These are phyloP conservation scores for Lolium rigidum DNA, from an alignment of 176 grass and related monocot species.

Conservation along the genomic window DNA sequence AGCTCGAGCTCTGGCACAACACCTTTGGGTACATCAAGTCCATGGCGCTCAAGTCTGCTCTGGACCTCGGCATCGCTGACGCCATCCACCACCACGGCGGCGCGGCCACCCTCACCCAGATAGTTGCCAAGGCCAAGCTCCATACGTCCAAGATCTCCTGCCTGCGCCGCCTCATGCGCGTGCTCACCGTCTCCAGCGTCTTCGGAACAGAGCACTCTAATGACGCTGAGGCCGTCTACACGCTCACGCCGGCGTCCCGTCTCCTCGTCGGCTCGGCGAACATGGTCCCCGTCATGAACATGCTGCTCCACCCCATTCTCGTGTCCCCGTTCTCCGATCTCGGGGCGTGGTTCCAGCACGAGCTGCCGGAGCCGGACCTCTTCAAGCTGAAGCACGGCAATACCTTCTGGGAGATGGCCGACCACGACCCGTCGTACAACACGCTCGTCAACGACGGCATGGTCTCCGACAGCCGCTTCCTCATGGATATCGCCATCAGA, in stretches of 20 bases:
- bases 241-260: conserved; percentile 17
- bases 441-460: conserved; percentile 40
- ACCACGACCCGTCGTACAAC: neutral
- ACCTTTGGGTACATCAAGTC: conserved; percentile 28
- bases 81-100: conserved; percentile 24
- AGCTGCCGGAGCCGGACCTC: neutral
- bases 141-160: conserved; percentile 26
- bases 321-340: neutral
- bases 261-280: conserved; percentile 4
- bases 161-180: conserved; percentile 23
- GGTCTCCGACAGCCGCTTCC: conserved; percentile 37
- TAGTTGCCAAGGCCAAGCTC: neutral
- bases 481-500: conserved; percentile 31
- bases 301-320: neutral
- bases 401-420: conserved; percentile 37
- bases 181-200: conserved; percentile 5
- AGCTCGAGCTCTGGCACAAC: conserved; percentile 35
- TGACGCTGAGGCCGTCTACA: conserved; percentile 25
- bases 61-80: conserved; percentile 37
- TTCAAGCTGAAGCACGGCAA: conserved; percentile 6
- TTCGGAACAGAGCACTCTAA: neutral
- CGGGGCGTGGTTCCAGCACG: conserved; percentile 23
- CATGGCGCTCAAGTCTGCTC: conserved; percentile 35
- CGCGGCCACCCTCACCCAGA: neutral
- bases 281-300: neutral